These are phyloP conservation scores for Trichophyton schoenleinii DNA, from an alignment of 2,329 filamentous ascomycete genomes.

Conservation along the genomic window DNA sequence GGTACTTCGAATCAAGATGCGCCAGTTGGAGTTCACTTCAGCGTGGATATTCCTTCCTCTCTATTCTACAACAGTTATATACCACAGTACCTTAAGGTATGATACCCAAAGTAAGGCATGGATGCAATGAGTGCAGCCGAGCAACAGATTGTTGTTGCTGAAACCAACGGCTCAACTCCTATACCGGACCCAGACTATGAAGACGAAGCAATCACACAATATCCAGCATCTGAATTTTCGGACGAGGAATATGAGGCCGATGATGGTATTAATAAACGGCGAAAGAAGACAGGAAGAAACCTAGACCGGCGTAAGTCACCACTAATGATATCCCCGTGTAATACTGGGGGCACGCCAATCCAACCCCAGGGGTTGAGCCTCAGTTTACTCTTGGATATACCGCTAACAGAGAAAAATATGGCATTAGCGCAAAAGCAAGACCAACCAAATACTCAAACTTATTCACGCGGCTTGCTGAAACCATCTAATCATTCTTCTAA, in stretches of 20 bases:
- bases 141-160: neutral
- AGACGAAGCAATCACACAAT: neutral
- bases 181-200: neutral
- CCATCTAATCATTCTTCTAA: conserved; percentile 29
- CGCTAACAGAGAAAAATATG: neutral
- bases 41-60: too few relatives aligned
- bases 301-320: neutral
- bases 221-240: conserved; percentile 10
- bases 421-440: neutral
- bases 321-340: neutral
- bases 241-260: conserved; percentile 16
- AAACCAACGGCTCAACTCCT: neutral
- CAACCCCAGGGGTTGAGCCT: neutral
- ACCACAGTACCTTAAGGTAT: neutral
- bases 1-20: too few relatives aligned
- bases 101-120: neutral
- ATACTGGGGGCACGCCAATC: too few relatives aligned
- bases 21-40: too few relatives aligned
- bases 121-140: neutral
- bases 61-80: neutral
- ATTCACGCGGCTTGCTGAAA: conserved; percentile 28
- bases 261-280: conserved; percentile 2
- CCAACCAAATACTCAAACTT: conserved; percentile 15
- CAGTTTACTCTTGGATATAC: neutral
- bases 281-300: neutral